Evolutionary conservation across 2,329 filamentous ascomycete genomes (phyloP).

Genomic region (Cladosporium sp.): DNA sequence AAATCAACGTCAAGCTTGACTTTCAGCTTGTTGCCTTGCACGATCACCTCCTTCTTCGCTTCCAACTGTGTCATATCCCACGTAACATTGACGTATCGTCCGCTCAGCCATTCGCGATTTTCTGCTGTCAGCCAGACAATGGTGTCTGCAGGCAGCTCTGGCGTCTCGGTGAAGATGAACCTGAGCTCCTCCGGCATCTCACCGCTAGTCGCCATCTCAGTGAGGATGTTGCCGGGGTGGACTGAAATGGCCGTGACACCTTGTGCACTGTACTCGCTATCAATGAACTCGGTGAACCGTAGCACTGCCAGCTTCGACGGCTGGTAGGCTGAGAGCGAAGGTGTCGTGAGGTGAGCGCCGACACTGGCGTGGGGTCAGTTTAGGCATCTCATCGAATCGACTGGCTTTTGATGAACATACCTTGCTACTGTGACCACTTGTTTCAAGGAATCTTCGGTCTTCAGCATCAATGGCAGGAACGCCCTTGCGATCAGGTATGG

Average conservation of each 20-base stretch:
- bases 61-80: slow-evolving; percentile 39
- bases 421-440: slow-evolving; percentile 29
- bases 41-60: slow-evolving; percentile 29
- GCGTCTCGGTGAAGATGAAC: slow-evolving; percentile 25
- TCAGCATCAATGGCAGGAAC: slow-evolving; percentile 42
- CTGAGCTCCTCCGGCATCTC: slow-evolving; percentile 31
- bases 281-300: slow-evolving; percentile 49
- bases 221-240: slow-evolving; percentile 35
- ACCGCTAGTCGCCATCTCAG: slow-evolving; percentile 27
- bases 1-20: slow-evolving; percentile 17
- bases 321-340: slow-evolving; percentile 44
- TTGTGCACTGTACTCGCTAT: slow-evolving; percentile 43
- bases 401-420: neutral
- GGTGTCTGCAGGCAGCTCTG: slow-evolving; percentile 28
- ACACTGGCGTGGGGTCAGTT: slow-evolving; percentile 36
- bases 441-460: slow-evolving; percentile 23
- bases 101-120: slow-evolving; percentile 35
- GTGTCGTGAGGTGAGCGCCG: slow-evolving; percentile 41
- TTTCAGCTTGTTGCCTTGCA: slow-evolving; percentile 33
- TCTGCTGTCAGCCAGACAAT: slow-evolving; percentile 30
- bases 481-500: slow-evolving; percentile 53
- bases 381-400: neutral
- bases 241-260: slow-evolving; percentile 44
- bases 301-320: slow-evolving; percentile 52
- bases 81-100: slow-evolving; percentile 33